phyloP scores from a whole-genome alignment of 768 basidiomycete species.

The Rhodocollybia butyracea region DNA sequence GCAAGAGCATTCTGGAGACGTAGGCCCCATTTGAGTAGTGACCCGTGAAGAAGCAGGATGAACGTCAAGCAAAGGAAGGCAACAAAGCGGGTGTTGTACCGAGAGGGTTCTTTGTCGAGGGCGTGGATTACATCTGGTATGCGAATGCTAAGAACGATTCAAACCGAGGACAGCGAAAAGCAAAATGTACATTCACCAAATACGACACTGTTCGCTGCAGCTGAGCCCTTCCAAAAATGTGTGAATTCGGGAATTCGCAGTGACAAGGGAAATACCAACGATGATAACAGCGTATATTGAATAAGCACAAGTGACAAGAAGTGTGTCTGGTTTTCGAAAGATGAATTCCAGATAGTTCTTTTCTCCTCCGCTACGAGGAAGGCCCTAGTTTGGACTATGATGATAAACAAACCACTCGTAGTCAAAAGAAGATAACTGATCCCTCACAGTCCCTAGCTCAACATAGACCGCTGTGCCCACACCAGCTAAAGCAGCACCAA shows the following conservation, averaged over 20 bases:
- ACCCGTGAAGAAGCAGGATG: conserved; percentile 55
- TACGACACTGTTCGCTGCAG: conserved; percentile 58
- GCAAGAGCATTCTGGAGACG: conserved; percentile 64
- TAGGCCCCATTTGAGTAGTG: conserved; percentile 49
- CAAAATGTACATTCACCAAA: conserved; percentile 64
- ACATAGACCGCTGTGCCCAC: conserved; percentile 70
- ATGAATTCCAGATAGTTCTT: conserved; percentile 75
- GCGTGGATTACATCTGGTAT: conserved; percentile 56
- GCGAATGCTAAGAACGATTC: neutral
- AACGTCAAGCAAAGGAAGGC: conserved; percentile 57
- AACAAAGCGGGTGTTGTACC: conserved; percentile 45
- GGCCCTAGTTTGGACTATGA: conserved; percentile 37
- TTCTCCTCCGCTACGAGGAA: conserved; percentile 72
- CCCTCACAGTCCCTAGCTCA: conserved; percentile 67
- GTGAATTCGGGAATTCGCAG: neutral
- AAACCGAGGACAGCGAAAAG: neutral
- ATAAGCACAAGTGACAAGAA: conserved; percentile 58
- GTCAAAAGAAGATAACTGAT: neutral
- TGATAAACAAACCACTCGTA: neutral
- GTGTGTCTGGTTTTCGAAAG: conserved; percentile 59
- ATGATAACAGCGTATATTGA: conserved; percentile 55
- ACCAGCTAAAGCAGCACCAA: conserved; percentile 62
- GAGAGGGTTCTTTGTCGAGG: conserved; percentile 40
- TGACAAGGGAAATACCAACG: conserved; percentile 31
- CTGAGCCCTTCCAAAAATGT: conserved; percentile 41